Evolutionary conservation across 1,284 basidiomycete species (phyloP).

Genomic region (Kalmanozyma brasiliensis): DNA sequence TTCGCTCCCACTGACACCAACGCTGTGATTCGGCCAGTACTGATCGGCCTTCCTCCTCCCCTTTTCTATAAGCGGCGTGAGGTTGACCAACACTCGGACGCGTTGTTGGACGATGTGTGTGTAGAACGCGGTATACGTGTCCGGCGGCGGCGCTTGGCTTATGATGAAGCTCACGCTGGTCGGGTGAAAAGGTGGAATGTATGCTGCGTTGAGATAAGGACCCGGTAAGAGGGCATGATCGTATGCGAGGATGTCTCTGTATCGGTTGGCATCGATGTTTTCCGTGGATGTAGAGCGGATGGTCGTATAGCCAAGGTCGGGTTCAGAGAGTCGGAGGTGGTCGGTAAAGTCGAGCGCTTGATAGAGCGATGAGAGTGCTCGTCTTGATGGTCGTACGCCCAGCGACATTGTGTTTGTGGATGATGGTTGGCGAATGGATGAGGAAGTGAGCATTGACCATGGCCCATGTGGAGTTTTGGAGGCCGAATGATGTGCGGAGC

Average conservation of each 20-base stretch:
- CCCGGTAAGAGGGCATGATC: slow-evolving; percentile 55
- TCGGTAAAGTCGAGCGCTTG: slow-evolving; percentile 26
- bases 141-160: slow-evolving; percentile 90
- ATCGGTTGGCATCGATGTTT: slow-evolving; percentile 31
- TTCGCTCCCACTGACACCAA: neutral
- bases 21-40: slow-evolving; percentile 53
- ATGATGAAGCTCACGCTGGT: slow-evolving; percentile 79
- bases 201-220: slow-evolving; percentile 57
- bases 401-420: slow-evolving; percentile 17
- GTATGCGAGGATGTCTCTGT: slow-evolving; percentile 42
- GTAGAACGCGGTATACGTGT: slow-evolving; percentile 89
- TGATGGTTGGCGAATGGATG: too few relatives aligned
- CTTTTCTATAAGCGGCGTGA: slow-evolving; percentile 59
- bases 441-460: too few relatives aligned
- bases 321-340: slow-evolving; percentile 21
- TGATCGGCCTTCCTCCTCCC: slow-evolving; percentile 58
- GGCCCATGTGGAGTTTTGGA: too few relatives aligned
- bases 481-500: too few relatives aligned
- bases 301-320: slow-evolving; percentile 28
- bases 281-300: neutral
- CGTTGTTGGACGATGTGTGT: slow-evolving; percentile 38
- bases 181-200: slow-evolving; percentile 44
- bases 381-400: slow-evolving; percentile 4
- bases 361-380: slow-evolving; percentile 24
- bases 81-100: slow-evolving; percentile 57